Evolutionary conservation across 1,284 basidiomycete species (phyloP).

Genomic region (Pseudozyma flocculosa): DNA sequence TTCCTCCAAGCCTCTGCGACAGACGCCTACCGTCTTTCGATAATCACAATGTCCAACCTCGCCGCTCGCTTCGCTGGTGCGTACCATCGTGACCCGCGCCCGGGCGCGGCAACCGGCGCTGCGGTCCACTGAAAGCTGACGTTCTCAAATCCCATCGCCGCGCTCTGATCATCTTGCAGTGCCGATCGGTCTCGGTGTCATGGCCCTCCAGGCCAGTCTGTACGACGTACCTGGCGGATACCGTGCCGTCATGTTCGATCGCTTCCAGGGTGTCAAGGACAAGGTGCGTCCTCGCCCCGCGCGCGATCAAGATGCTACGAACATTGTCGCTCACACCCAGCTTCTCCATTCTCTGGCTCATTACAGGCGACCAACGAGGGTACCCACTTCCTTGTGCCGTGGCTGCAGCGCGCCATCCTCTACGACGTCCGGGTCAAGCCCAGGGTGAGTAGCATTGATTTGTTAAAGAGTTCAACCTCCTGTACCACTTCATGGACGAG

Average conservation of each 20-base stretch:
- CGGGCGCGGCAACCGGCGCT: too few species aligned
- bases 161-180: too few species aligned
- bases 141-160: too few species aligned
- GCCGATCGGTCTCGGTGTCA: conserved; percentile 55
- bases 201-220: conserved; percentile 57
- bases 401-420: conserved; percentile 85
- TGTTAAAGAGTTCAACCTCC: too few species aligned
- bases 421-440: conserved; percentile 99
- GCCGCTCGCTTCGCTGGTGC: conserved; percentile 23
- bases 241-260: conserved; percentile 96
- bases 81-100: too few species aligned
- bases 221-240: conserved; percentile 66
- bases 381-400: conserved; percentile 95
- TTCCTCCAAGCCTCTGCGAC: too few species aligned
- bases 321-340: not conserved
- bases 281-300: too few species aligned
- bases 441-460: conserved; percentile 57
- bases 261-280: conserved; percentile 80
- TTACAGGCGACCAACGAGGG: conserved; percentile 66
- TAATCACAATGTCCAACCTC: conserved; percentile 27
- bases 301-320: not conserved
- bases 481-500: too few species aligned
- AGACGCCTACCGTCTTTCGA: too few species aligned
- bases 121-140: too few species aligned
- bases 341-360: too few species aligned